Base-by-base conservation (phyloP, 441 rosid species). In the Mallotus japonicus region DNA sequence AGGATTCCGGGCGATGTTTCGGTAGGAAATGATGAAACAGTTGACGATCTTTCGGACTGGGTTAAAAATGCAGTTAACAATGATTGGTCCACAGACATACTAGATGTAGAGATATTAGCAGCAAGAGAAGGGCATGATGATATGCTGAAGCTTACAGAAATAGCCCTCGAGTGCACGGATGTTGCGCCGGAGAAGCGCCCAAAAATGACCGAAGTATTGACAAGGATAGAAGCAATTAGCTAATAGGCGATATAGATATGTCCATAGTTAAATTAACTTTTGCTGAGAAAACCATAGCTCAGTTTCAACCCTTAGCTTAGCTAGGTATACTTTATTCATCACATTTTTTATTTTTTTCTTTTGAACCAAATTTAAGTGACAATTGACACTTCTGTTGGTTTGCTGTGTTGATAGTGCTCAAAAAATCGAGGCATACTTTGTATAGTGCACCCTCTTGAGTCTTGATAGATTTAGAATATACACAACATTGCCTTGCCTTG, bases 1-100 rank as follows among this genome's bases (percentile, higher is more conserved):
- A 84, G 75, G 77, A 77, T 84, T 47, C 88, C 89, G 0, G 81
- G 73, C n/a, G 86, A 80, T 67, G 53, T 40, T 24, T 73, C 77
- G 0, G 53, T 62, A 0, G 71, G 37, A 15, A 67, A 60, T 14
- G 62, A 77, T 5, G 81, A 73, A 42, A 73, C 8, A 7, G 62
- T 6, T 4, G 76, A 40, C 0, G 83, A 79, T 62, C 83, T 85
- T 32, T 85, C 84, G 0, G 83, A 78, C 3, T 89, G 91, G 93
- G 90, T 83, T 40, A 80, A 83, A 60, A 77, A 8, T 57, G 81
- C 74, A 1, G 84, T 89, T 13, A 75, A 84, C 47, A 73, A 73
- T 47, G 90, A 89, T 77, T 87, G 89, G 90, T 85, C 91, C 0
- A 82, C 86, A 0, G 89, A 88, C 70, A 77, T 89, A 68, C 57